Conservation (phyloP, 129 eudicot genomes). For the Chrysanthemum makinoi region DNA sequence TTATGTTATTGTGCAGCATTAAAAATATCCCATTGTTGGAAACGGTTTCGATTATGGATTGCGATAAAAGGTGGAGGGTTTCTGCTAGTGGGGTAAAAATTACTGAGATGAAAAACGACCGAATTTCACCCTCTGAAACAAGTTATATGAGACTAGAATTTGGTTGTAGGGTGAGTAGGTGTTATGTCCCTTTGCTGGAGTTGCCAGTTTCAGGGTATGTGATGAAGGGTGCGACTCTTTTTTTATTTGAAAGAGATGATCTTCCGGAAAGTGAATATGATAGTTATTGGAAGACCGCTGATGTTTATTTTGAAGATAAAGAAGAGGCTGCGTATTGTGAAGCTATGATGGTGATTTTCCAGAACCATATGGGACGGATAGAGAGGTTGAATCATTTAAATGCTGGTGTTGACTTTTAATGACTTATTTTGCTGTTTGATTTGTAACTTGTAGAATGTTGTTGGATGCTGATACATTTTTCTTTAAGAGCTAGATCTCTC, state of each 20-base stretch:
- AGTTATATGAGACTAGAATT: not conserved
- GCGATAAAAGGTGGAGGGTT: not conserved
- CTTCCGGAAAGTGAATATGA: not conserved
- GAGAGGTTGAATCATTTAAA: not conserved
- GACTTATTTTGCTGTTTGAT: too few species aligned
- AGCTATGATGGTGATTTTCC: not conserved
- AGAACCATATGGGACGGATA: not conserved
- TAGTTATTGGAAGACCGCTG: not conserved
- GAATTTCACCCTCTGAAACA: not conserved
- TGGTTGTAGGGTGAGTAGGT: not conserved
- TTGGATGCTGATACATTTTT: too few species aligned
- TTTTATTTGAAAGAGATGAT: not conserved
- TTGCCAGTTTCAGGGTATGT: slow-evolving; percentile 3
- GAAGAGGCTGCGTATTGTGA: not conserved
- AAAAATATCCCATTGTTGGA: not conserved
- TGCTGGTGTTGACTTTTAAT: too few species aligned
- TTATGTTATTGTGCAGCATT: not conserved
- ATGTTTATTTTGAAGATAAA: not conserved
- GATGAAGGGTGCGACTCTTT: not conserved
- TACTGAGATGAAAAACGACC: too few species aligned
- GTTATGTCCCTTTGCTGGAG: not conserved
- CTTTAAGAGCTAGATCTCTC: too few species aligned
- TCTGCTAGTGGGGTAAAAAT: not conserved
- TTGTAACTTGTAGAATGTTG: too few species aligned
- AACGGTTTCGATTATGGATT: not conserved